A percentile compares a stretch with the other conserved stretches of the same genome.
These are phyloP conservation scores for Juglanconis oblonga DNA, from an alignment of 2,329 filamentous ascomycete species.

Conservation along the genomic window DNA sequence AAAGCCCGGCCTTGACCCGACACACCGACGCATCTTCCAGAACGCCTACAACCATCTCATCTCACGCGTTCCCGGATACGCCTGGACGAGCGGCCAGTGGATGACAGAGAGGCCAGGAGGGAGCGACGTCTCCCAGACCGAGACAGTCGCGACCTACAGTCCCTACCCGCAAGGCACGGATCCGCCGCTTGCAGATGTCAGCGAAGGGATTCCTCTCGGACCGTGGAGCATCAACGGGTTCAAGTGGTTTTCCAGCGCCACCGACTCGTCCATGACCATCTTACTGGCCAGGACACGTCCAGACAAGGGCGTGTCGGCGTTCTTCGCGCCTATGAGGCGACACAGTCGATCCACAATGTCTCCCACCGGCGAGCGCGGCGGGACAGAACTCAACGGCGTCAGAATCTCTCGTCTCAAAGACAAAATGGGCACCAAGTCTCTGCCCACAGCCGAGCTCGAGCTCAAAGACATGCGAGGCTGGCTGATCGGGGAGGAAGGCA, in stretches of 20 bases:
- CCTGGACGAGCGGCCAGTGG: conserved; percentile 75
- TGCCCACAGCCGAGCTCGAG: conserved; percentile 72
- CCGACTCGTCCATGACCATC: conserved; percentile 62
- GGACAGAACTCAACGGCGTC: conserved; percentile 61
- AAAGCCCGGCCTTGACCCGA: conserved; percentile 21
- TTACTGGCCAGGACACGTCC: conserved; percentile 57
- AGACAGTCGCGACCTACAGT: conserved; percentile 52
- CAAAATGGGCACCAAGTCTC: conserved; percentile 66
- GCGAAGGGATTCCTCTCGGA: conserved; percentile 41
- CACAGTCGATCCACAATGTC: conserved; percentile 27
- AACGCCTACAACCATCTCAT: conserved; percentile 52
- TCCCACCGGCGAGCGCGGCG: conserved; percentile 19
- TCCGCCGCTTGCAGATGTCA: conserved; percentile 25
- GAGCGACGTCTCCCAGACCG: conserved; percentile 66
- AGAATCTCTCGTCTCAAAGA: conserved; percentile 67
- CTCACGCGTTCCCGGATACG: conserved; percentile 45
- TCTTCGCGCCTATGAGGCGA: conserved; percentile 62
- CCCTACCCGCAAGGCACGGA: conserved; percentile 21
- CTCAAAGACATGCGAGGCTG: conserved; percentile 61
- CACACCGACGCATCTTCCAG: conserved; percentile 42
- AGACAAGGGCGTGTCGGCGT: conserved; percentile 54
- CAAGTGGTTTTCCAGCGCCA: conserved; percentile 70
- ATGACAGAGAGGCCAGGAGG: conserved; percentile 72
- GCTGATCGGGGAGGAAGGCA: conserved; percentile 64
- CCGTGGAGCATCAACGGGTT: conserved; percentile 63